Evolutionary conservation across 441 rosid species (phyloP).

Genomic region (Eutrema salsugineum): DNA sequence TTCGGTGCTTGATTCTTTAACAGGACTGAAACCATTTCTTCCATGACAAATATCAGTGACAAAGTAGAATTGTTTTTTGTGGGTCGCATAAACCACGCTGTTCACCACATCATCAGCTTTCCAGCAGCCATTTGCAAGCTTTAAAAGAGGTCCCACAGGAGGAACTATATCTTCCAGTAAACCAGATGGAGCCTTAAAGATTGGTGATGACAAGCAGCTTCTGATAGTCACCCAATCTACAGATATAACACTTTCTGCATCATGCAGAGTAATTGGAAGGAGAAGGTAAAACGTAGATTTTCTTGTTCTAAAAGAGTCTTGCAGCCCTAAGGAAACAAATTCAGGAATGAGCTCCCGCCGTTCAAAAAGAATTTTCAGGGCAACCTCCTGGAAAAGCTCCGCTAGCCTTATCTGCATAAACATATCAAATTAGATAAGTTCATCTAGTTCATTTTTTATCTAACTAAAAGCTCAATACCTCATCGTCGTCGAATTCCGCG

Average conservation of each 20-base stretch:
- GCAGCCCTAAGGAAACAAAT: constrained; percentile 56
- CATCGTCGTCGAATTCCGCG: constrained; percentile 44
- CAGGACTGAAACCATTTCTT: constrained; percentile 54
- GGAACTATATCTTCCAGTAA: constrained; percentile 27
- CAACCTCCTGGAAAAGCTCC: constrained; percentile 79
- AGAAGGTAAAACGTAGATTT: constrained; percentile 69
- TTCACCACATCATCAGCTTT: constrained; percentile 55
- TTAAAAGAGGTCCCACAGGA: constrained; percentile 36
- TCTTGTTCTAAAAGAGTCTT: constrained; percentile 36
- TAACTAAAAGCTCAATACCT: constrained; percentile 45
- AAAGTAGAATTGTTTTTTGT: constrained; percentile 66
- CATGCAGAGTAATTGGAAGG: constrained; percentile 60
- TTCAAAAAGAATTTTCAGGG: constrained; percentile 75
- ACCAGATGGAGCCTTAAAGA: constrained; percentile 48
- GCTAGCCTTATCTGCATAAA: constrained; percentile 63
- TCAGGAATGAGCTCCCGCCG: constrained; percentile 53
- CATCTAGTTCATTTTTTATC: constrained; percentile 5
- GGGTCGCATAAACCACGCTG: constrained; percentile 64
- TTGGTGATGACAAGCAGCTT: constrained; percentile 83
- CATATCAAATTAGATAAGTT: constrained; percentile 17
- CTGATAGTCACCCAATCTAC: constrained; percentile 71
- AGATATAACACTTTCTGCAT: constrained; percentile 31
- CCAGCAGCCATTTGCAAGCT: constrained; percentile 68
- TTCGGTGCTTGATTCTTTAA: constrained; percentile 34
- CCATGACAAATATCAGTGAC: constrained; percentile 40